Evolutionary conservation across 495 filamentous ascomycete genomes (phyloP), one percentile per base, ranked within the genome.

Genomic region (Podospora tetraspora): DNA sequence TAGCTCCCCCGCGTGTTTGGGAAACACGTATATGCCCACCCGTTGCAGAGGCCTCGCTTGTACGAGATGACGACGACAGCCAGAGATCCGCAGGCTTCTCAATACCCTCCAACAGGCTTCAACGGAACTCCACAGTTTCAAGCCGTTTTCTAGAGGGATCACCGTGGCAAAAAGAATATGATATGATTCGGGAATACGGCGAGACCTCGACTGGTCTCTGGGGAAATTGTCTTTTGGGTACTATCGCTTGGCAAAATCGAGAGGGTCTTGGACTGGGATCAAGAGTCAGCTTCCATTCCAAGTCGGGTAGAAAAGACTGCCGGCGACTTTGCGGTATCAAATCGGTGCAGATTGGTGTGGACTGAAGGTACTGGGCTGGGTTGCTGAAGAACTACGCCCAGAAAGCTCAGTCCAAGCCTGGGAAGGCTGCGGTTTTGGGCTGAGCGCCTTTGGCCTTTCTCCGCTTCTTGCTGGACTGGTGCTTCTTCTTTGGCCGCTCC

Each of bases 361-460:
- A 3, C 32, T 13, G 32, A 34, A 34, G 32, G 12, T 3, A 34
- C 32, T 2, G 32, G 32, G 32, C 4, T 34, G 1, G 11, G 32
- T 34, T 3, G 21, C n/a, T 25, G 21, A 12, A 60, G 59, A 22
- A 16, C 58, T 30, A 59, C 19, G 16, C 25, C 16, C 43, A 5
- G 43, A n/a, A 61, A 43, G 13, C 34, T 73, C 66, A 77, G 57
- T 78, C 76, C 67, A 78, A 57, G 19, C 76, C 76, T 10, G 77
- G 77, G 63, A 79, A 79, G 19, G 76, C 73, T 11, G 63, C 70
- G 3, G 23, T 67, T 67, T 66, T 69, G 1, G 22, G 7, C 43
- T 68, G 69, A 16, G 56, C 74, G 8, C 72, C 71, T 74, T 86
- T 86, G 43, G 80, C 82, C 56, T 83, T 82, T 68, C 79, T 79